Percentiles rank a stretch among this genome's conserved stretches.
These are phyloP conservation scores for Kondoa malvinella DNA, from an alignment of 768 basidiomycete species.

Conservation along the genomic window DNA sequence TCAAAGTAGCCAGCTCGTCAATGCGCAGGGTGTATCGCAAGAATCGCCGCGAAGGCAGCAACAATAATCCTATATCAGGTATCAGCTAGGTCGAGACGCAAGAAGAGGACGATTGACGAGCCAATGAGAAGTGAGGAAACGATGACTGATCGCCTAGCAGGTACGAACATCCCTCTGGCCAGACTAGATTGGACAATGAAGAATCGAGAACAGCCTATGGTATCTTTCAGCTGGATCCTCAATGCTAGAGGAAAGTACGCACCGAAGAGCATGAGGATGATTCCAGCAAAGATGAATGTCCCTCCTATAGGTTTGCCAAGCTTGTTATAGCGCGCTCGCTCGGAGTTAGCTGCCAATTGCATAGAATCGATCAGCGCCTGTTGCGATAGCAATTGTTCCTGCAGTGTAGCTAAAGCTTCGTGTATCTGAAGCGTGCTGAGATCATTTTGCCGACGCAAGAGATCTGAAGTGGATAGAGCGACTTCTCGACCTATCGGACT, in stretches of 20 bases:
- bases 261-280: constrained; percentile 20
- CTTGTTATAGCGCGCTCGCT: constrained; percentile 8
- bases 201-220: neutral
- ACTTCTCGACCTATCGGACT: no score
- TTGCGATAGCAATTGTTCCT: constrained; percentile 6
- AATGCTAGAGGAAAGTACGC: neutral
- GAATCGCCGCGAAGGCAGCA: neutral
- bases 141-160: neutral
- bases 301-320: constrained; percentile 22
- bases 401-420: neutral
- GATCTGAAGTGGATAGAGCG: neutral
- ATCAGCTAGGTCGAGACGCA: neutral
- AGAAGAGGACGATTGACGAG: neutral
- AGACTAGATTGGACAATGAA: neutral
- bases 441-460: neutral
- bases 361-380: neutral
- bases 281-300: constrained; percentile 14
- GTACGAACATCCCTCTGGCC: neutral
- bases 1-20: neutral
- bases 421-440: neutral
- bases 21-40: neutral
- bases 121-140: neutral
- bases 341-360: constrained; percentile 2
- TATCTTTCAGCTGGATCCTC: neutral
- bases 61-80: neutral